Evolutionary conservation across 805 yeast species (phyloP).

Genomic region (Kodamaea lidongshanica): DNA sequence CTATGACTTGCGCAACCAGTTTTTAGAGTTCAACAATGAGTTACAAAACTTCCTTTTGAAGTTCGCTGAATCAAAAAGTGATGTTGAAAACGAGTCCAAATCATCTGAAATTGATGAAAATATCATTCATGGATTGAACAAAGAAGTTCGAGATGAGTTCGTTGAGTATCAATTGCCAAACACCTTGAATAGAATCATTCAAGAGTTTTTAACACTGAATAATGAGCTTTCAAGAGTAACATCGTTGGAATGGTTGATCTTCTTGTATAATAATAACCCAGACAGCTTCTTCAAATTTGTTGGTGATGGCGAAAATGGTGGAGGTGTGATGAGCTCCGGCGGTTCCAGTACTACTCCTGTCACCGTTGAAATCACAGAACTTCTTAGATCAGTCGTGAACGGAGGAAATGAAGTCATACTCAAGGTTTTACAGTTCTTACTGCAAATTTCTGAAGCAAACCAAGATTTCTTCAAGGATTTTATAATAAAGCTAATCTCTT

Average conservation of each 20-base stretch:
- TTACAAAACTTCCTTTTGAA: constrained; percentile 28
- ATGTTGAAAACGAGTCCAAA: constrained; percentile 17
- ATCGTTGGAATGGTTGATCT: constrained; percentile 82
- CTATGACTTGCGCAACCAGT: constrained; percentile 30
- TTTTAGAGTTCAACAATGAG: constrained; percentile 29
- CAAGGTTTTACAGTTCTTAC: constrained; percentile 63
- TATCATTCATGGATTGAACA: constrained; percentile 41
- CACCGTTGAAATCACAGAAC: constrained; percentile 56
- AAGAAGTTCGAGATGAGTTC: constrained; percentile 36
- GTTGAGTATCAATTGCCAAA: constrained; percentile 36
- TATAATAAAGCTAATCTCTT: constrained; percentile 59
- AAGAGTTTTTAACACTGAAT: constrained; percentile 43
- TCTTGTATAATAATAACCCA: constrained; percentile 64
- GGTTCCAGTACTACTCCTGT: constrained; percentile 12
- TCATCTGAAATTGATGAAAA: constrained; percentile 49
- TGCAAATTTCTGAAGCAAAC: constrained; percentile 69
- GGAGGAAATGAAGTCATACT: constrained; percentile 74
- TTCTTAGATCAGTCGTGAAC: constrained; percentile 62
- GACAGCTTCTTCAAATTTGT: constrained; percentile 24
- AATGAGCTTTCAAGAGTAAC: constrained; percentile 79
- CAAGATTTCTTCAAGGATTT: constrained; percentile 73
- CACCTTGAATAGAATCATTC: constrained; percentile 63
- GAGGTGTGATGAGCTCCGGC: constrained; percentile 2
- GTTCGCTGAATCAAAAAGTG: constrained; percentile 23
- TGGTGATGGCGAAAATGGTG: constrained; percentile 28